Percentiles rank a stretch among this genome's conserved stretches.
These are phyloP conservation scores for Orbilia javanica DNA, from an alignment of 2,329 filamentous ascomycete species.

Conservation along the genomic window DNA sequence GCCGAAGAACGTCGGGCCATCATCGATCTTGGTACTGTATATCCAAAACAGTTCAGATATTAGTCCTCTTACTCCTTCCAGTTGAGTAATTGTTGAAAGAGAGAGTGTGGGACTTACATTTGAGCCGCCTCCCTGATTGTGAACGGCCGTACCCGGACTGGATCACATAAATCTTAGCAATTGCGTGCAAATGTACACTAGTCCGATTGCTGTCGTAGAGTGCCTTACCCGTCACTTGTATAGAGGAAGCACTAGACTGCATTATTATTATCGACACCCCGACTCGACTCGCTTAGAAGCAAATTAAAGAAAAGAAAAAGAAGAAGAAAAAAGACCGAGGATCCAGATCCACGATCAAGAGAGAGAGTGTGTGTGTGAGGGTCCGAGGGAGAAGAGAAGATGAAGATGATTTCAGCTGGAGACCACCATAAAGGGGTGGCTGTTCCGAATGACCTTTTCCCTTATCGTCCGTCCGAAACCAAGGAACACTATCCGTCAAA, in stretches of 20 bases:
- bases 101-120: slow-evolving; percentile 75
- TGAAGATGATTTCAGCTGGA: slow-evolving; percentile 8
- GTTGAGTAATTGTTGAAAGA: too few relatives aligned
- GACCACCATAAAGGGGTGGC: slow-evolving; percentile 55
- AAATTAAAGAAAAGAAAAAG: slow-evolving; percentile 2
- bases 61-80: slow-evolving; percentile 9
- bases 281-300: background rate
- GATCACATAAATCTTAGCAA: slow-evolving; percentile 1
- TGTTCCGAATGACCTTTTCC: background rate
- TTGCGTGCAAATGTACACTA: background rate
- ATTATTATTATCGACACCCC: slow-evolving; percentile 28
- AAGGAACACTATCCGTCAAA: slow-evolving; percentile 43
- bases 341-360: slow-evolving; percentile 14
- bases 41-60: slow-evolving; percentile 22
- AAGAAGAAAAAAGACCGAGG: slow-evolving; percentile 12
- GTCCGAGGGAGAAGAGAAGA: background rate
- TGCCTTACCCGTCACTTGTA: slow-evolving; percentile 53
- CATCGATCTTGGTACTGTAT: slow-evolving; percentile 76
- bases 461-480: slow-evolving; percentile 22
- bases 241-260: slow-evolving; percentile 54
- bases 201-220: background rate
- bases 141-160: slow-evolving; percentile 78
- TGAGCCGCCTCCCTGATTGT: slow-evolving; percentile 95
- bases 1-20: slow-evolving; percentile 91
- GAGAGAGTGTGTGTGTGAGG: background rate